Percentiles rank a stretch among this genome's conserved stretches.
These are phyloP conservation scores for Exophiala bonariae DNA, from an alignment of 2,329 filamentous ascomycete species.

Conservation along the genomic window DNA sequence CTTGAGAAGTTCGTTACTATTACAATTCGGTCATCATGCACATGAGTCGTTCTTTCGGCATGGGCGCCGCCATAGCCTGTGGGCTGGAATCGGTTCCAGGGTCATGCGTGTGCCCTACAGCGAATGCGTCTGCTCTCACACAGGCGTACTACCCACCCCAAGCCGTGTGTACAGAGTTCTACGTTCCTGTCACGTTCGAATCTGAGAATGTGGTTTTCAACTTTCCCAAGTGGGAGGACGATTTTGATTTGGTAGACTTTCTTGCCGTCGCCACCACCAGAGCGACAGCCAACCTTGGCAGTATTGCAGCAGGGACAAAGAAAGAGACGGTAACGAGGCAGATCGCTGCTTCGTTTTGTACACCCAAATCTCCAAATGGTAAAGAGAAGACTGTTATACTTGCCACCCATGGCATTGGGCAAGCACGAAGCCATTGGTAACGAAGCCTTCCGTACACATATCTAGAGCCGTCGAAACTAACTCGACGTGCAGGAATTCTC, in stretches of 20 bases:
- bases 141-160: slow-evolving; percentile 8
- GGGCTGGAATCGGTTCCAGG: slow-evolving; percentile 10
- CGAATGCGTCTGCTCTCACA: slow-evolving; percentile 7
- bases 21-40: neutral
- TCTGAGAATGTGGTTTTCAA: slow-evolving; percentile 8
- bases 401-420: slow-evolving; percentile 35
- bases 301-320: slow-evolving; percentile 8
- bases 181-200: slow-evolving; percentile 11
- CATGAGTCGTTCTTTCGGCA: neutral
- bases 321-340: slow-evolving; percentile 11
- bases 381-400: slow-evolving; percentile 35
- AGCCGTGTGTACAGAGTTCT: slow-evolving; percentile 10
- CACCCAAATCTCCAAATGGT: slow-evolving; percentile 12
- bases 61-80: slow-evolving; percentile 1
- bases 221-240: slow-evolving; percentile 14
- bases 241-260: slow-evolving; percentile 12
- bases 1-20: neutral
- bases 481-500: slow-evolving; percentile 15
- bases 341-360: slow-evolving; percentile 23
- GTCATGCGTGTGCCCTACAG: slow-evolving; percentile 8
- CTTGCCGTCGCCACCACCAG: slow-evolving; percentile 11
- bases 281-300: slow-evolving; percentile 5
- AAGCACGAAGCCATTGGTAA: slow-evolving; percentile 30
- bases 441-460: neutral
- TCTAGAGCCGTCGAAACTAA: neutral